Evolutionary conservation across 805 yeast species (phyloP).

Genomic region (Hanseniaspora jakobsenii): DNA sequence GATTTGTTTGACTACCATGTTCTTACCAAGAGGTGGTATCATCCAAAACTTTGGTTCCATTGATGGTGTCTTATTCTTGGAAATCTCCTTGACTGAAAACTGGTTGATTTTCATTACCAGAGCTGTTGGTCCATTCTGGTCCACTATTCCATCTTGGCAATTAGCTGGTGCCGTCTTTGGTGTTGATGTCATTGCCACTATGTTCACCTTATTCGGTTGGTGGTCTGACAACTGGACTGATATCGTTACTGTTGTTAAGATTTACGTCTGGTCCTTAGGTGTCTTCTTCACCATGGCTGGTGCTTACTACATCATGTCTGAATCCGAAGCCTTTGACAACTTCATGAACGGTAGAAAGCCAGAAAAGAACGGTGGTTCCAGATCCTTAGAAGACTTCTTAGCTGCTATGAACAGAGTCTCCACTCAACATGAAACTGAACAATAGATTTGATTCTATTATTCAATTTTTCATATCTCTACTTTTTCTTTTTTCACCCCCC

Average conservation of each 20-base stretch:
- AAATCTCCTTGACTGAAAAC: constrained; percentile 89
- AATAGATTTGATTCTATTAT: no score
- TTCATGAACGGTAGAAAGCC: constrained; percentile 73
- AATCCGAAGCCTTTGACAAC: constrained; percentile 67
- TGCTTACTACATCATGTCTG: constrained; percentile 87
- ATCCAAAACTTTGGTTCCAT: constrained; percentile 90
- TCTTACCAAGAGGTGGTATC: constrained; percentile 81
- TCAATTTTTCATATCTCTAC: no score
- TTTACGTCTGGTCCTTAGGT: constrained; percentile 94
- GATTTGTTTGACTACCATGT: constrained; percentile 91
- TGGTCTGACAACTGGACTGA: constrained; percentile 97
- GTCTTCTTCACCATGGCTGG: constrained; percentile 94
- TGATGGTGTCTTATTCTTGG: constrained; percentile 87
- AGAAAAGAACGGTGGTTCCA: constrained; percentile 43
- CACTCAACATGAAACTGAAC: constrained; percentile 75
- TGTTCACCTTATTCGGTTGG: constrained; percentile 92
- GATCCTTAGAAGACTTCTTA: constrained; percentile 74
- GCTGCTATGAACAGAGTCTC: constrained; percentile 82
- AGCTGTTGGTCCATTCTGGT: constrained; percentile 98
- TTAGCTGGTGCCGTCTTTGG: constrained; percentile 82
- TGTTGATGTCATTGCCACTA: constrained; percentile 84
- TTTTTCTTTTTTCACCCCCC: no score
- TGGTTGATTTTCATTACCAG: constrained; percentile 95
- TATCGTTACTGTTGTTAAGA: constrained; percentile 85
- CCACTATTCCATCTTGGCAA: constrained; percentile 93